These are phyloP conservation scores for Imleria badia DNA, from an alignment of 768 basidiomycete species.

Conservation along the genomic window DNA sequence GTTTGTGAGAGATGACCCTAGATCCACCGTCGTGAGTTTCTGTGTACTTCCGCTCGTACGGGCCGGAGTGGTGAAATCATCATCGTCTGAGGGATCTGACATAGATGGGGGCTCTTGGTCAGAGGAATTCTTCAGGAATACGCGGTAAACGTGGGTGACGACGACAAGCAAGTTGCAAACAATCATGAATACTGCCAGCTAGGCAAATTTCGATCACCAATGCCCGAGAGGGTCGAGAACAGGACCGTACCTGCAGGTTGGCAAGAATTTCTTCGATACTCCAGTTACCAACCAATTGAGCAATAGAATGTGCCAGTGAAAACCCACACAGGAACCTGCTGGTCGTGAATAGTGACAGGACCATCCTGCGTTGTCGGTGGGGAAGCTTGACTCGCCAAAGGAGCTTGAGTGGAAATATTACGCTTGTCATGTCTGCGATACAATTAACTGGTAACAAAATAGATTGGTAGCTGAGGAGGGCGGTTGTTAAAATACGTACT, in stretches of 20 bases:
- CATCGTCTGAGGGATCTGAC: neutral
- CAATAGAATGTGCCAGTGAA: neutral
- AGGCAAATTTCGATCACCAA: neutral
- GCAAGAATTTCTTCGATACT: neutral
- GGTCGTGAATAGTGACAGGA: conserved; percentile 12
- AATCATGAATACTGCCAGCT: neutral
- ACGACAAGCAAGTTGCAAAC: conserved; percentile 16
- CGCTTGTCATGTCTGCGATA: neutral
- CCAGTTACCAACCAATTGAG: neutral
- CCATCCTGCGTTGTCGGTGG: conserved; percentile 14
- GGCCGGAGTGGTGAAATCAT: conserved; percentile 1
- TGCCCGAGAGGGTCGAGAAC: neutral
- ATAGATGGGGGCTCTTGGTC: neutral
- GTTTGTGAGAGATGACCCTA: no score
- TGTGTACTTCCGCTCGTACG: no score
- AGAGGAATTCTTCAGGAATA: neutral
- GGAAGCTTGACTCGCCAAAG: conserved; percentile 19
- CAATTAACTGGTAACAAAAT: conserved; percentile 2
- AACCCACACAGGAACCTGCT: conserved; percentile 8
- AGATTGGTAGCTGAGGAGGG: neutral
- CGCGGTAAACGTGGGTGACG: conserved; percentile 13
- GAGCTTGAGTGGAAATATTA: conserved; percentile 9
- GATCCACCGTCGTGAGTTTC: no score
- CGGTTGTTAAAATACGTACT: neutral
- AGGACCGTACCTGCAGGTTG: neutral